Evolutionary conservation across 805 yeast species (phyloP), one percentile per base, ranked within the genome.

Genomic region (Yarrowia deformans): DNA sequence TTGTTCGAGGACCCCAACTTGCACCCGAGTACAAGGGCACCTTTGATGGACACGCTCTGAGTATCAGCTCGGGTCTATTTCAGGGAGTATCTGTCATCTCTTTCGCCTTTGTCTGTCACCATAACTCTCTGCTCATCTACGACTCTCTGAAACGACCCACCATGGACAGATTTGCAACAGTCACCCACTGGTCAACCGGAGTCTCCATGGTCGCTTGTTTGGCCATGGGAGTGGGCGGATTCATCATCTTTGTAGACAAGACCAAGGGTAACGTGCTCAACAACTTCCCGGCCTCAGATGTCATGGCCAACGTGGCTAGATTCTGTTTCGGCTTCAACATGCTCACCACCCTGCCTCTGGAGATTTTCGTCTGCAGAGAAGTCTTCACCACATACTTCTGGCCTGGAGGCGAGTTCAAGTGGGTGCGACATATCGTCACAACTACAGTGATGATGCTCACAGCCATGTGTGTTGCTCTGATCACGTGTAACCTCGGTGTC

Each of bases 41-140:
- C 0, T 79, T 89, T 18, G 70, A 86, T 0, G 54, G 73, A 2
- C 77, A 79, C 70, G 77, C 13, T 66, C 79, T 49, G 80, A 80
- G 91, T 5, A 75, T 91, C 63, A 88, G 88, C 71, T 77, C 83
- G 13, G 87, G 87, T 50, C 80, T 93, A 3, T 91, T 93, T 76
- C 97, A 93, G 78, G 97, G 97, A 1, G 87, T 93, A 35, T 89
- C 95, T n/a, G 97, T 93, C 63, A 91, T 93, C 40, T 92, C 97
- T 0, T 93, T 93, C 80, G 98, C 98, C 1, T 84, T 94, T 72
- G 98, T 93, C 3, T 93, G 98, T 76, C 98, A 93, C 76, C 98
- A 93, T 77, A 93, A 93, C 77, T 92, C 98, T 0, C 86, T 94
- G 37, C 90, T 93, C 75, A 94, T 93, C 54, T 93, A 88, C 80